phyloP scores from a whole-genome alignment of 2,329 filamentous ascomycete genomes.

The Phyllosticta citriasiana region DNA sequence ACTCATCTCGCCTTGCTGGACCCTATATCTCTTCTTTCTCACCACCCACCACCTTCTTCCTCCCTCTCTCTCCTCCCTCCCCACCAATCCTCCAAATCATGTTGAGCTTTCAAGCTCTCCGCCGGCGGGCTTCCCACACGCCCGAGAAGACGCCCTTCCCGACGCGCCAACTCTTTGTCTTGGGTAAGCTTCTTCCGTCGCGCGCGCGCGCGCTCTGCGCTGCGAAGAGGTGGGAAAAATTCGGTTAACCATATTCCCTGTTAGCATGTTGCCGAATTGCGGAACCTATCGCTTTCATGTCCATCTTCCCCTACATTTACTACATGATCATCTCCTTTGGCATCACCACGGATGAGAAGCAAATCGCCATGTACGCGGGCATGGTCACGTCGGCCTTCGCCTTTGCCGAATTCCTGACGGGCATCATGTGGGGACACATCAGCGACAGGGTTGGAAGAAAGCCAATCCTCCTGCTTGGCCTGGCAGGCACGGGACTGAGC shows the following conservation, averaged over 20 bases:
- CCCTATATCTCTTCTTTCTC: neutral
- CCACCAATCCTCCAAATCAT: conserved; percentile 3
- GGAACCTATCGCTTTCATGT: conserved; percentile 99
- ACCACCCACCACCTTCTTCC: neutral
- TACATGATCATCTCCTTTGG: conserved; percentile 93
- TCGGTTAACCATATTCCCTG: neutral
- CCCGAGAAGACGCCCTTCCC: conserved; percentile 40
- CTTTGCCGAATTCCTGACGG: conserved; percentile 87
- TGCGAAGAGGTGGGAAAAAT: neutral
- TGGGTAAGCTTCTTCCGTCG: conserved; percentile 34
- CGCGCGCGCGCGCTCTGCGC: neutral
- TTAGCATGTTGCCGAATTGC: conserved; percentile 87
- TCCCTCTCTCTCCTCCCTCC: neutral
- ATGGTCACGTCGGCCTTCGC: conserved; percentile 96
- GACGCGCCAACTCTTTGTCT: conserved; percentile 45
- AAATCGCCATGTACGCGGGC: conserved; percentile 85
- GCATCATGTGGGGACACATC: conserved; percentile 83
- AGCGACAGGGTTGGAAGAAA: conserved; percentile 91
- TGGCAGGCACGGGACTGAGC: conserved; percentile 83
- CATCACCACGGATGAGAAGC: conserved; percentile 65
- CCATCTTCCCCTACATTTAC: conserved; percentile 97
- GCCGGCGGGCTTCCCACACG: conserved; percentile 3
- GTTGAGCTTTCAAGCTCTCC: conserved; percentile 6
- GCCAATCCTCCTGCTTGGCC: conserved; percentile 79
- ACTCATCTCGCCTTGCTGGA: neutral